Base-by-base conservation (phyloP, 257 asterid species). In the Galeopsis tetrahit region DNA sequence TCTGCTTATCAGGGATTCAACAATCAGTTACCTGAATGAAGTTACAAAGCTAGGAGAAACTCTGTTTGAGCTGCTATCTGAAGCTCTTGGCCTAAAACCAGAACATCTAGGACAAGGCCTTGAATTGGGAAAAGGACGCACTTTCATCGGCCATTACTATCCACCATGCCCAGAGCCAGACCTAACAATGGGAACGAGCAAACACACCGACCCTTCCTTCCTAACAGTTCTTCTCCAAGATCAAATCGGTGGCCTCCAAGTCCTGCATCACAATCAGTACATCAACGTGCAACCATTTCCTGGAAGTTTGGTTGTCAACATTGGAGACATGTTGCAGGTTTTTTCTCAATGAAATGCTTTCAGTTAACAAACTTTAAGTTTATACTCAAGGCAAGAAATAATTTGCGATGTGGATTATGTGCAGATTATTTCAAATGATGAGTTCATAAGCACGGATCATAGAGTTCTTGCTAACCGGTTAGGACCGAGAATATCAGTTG, bases 321-420 rank as follows among this genome's bases (percentile, higher is more conserved):
- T 91, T 61, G 97, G 90, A 7, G 93, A 91, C 65, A 81, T 89
- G 84, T 75, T 89, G n/a, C 97, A 91, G 94, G 94, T 91, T 46
- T 32, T 66, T 21, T 1, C 28, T 7, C 56, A n/a, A 49, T 49
- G n/a, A 49, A 49, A n/a, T 49, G 56, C 3, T 49, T 49, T 49
- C 28, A 49, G 28, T 49, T 49, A n/a, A 4, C 56, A 49, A 15
- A 72, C 33, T 14, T 46, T 14, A 3, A 49, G 56, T 35, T 31
- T 2, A 7, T 68, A 53, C 31, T 43, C 1, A 1, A 11, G 7
- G 2, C 9, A 46, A 36, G 13, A 32, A 3, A 39, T 63, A 13
- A 44, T 40, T n/a, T 69, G 39, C 10, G 15, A 7, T 34, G 14
- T 48, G 3, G 10, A 51, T 11, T 39, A 7, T 61, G 53, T 15